phyloP scores from a whole-genome alignment of 192 early-diverging fungal species.

The Chytriomyces sp. region DNA sequence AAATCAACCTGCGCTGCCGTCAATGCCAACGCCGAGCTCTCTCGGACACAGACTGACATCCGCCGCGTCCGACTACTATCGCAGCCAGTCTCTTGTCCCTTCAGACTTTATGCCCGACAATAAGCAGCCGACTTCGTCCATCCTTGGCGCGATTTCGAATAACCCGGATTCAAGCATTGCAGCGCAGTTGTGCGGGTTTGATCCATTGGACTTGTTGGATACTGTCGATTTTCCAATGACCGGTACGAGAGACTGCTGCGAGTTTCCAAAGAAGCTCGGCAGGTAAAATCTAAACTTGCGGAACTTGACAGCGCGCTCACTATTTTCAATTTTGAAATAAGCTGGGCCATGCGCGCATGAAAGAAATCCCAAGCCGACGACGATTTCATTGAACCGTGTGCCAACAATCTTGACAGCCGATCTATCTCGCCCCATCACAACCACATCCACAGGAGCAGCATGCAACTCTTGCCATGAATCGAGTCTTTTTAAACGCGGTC shows the following conservation, averaged over 20 bases:
- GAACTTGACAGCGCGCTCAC: background rate
- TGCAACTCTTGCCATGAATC: background rate
- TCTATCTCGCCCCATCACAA: background rate
- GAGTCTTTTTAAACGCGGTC: background rate
- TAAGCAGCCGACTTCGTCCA: background rate
- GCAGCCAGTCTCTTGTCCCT: no score
- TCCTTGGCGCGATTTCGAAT: conserved; percentile 1
- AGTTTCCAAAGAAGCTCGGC: conserved; percentile 40
- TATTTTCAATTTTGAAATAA: background rate
- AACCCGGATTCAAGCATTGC: conserved; percentile 16
- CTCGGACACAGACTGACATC: no score
- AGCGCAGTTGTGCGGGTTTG: conserved; percentile 58
- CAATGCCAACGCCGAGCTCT: no score
- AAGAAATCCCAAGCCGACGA: conserved; percentile 16
- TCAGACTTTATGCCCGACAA: no score
- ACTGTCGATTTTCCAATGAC: conserved; percentile 61
- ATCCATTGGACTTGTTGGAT: conserved; percentile 55
- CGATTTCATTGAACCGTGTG: background rate
- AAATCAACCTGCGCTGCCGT: no score
- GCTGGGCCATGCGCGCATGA: conserved; percentile 32
- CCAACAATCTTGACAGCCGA: no score
- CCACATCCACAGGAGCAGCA: background rate
- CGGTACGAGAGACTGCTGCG: conserved; percentile 49
- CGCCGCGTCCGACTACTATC: no score
- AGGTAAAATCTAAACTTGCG: background rate